These are phyloP conservation scores for Suillus lakei DNA, from an alignment of 768 basidiomycete species.

Conservation along the genomic window DNA sequence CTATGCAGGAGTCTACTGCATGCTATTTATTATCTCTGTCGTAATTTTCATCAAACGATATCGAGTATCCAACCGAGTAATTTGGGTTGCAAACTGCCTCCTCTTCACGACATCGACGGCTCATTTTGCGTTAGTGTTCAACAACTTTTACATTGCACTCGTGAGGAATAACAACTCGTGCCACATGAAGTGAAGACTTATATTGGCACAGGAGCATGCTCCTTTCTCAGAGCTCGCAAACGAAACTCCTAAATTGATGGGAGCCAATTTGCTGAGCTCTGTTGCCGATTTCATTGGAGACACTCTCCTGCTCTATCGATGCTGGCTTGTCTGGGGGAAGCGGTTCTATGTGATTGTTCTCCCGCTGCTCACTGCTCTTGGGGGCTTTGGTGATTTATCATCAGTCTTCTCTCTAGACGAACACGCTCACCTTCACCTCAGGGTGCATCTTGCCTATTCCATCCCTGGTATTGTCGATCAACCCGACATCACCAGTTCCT, in stretches of 20 bases:
- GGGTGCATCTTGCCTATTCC: neutral
- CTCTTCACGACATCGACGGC: conserved; percentile 23
- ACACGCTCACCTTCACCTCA: neutral
- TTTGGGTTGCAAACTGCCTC: conserved; percentile 17
- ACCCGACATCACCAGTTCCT: conserved; percentile 12
- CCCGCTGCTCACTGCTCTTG: conserved; percentile 31
- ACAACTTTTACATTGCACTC: conserved; percentile 22
- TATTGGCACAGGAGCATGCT: conserved; percentile 10
- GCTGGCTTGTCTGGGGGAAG: conserved; percentile 37
- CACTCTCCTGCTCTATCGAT: conserved; percentile 36
- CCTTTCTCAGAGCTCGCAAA: conserved; percentile 21
- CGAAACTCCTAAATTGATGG: conserved; percentile 24
- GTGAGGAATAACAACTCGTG: conserved; percentile 21
- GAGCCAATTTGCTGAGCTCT: conserved; percentile 30
- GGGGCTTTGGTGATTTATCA: conserved; percentile 28
- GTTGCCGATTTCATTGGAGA: conserved; percentile 26
- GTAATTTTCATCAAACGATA: conserved; percentile 15
- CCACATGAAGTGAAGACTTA: neutral
- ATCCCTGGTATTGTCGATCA: neutral
- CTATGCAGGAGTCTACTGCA: conserved; percentile 13
- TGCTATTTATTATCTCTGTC: conserved; percentile 21
- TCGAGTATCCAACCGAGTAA: neutral
- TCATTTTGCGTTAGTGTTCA: conserved; percentile 25
- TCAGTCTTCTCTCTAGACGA: neutral
- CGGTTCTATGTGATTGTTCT: conserved; percentile 32